Base-by-base conservation (phyloP, 495 filamentous ascomycete genomes). In the Xylaria flabelliformis region DNA sequence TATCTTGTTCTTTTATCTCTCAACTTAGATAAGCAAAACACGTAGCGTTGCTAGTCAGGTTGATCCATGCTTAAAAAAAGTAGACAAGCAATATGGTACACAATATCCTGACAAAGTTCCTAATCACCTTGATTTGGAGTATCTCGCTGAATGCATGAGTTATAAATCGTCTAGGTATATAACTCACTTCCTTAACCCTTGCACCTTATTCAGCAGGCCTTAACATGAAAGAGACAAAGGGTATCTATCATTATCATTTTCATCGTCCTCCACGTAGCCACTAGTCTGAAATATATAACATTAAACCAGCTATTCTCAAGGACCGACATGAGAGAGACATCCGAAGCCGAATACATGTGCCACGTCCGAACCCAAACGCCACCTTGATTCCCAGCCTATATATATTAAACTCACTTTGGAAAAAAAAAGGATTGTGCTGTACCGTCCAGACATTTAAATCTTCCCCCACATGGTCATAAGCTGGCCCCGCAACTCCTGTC, bases 391-490 rank as follows among this genome's bases (percentile, higher is more conserved):
- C 42, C 13, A 15, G 13, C 42, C 55, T 5, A 36, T 19, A 56
- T 32, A 36, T 19, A 56, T 32, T 26, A 29, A 29, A 32, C 34
- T n/a, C 50, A 5, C 21, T 10, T 8, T 19, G 6, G 2, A 2
- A 13, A 10, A 24, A 3, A 2, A 56, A 39, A 39, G 1, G 5
- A 39, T 8, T 39, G 24, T 32, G 26, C 2, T 17, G 24, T 5
- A 56, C 17, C 24, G 3, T 24, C 4, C 7, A 26, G 19, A n/a
- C 21, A 26, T 41, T 71, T 39, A 71, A 17, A 46, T 19, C 26
- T 19, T 32, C 9, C 59, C 9, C 70, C 71, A 58, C 67, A 73
- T 68, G 78, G 12, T 58, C 74, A 75, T 65, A 68, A 72, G 50
- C 5, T 74, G 72, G 9, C 61, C 61, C 46, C 73, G 36, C 46